Conservation (phyloP, 768 basidiomycete species). For the Strobilomyces dryophilus region DNA sequence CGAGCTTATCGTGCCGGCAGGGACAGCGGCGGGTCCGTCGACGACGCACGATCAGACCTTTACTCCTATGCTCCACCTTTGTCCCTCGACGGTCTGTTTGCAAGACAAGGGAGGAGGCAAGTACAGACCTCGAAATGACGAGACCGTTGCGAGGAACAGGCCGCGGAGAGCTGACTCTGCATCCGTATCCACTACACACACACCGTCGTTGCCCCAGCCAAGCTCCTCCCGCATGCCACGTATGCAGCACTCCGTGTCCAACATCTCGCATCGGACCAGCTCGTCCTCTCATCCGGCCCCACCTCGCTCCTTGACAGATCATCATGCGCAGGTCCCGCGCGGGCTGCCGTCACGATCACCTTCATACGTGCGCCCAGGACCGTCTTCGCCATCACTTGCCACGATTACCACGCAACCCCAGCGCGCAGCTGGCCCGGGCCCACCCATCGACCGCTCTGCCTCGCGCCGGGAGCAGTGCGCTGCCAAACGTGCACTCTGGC, state of each 20-base stretch:
- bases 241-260: constrained; percentile 1
- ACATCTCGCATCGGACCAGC: background rate
- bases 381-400: background rate
- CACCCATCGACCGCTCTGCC: background rate
- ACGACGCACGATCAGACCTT: background rate
- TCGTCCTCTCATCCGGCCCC: constrained; percentile 1
- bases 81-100: constrained; percentile 1
- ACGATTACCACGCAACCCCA: background rate
- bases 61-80: background rate
- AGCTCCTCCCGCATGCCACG: background rate
- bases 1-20: constrained; percentile 9
- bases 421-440: background rate
- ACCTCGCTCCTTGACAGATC: background rate
- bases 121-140: background rate
- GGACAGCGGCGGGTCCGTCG: background rate
- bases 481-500: constrained; percentile 8
- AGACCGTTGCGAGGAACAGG: background rate
- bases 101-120: background rate
- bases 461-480: constrained; percentile 7
- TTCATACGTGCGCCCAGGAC: background rate
- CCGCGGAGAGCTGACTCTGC: background rate
- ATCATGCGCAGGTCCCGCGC: background rate
- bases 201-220: background rate
- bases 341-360: background rate
- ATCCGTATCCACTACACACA: background rate